phyloP scores from a whole-genome alignment of 2,329 filamentous ascomycete genomes.

The Xylaria sp. region DNA sequence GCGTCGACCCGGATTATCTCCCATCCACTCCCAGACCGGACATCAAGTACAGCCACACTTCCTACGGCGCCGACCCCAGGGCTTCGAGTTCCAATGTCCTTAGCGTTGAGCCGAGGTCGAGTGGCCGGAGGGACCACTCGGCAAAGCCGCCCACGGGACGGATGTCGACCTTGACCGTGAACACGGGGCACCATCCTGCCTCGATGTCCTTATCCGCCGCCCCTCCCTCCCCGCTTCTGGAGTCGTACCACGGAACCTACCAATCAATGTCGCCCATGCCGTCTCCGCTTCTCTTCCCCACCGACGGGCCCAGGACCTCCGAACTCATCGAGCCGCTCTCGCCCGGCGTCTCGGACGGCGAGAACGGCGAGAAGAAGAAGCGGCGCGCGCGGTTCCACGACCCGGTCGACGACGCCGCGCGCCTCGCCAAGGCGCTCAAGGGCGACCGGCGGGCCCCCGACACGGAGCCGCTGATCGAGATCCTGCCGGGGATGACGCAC shows the following conservation, averaged over 20 bases:
- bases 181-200: conserved; percentile 46
- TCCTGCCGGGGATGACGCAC: conserved; percentile 81
- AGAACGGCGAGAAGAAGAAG: conserved; percentile 47
- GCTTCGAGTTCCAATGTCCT: conserved; percentile 44
- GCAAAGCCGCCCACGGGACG: conserved; percentile 52
- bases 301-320: conserved; percentile 49
- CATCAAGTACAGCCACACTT: conserved; percentile 35
- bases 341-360: conserved; percentile 54
- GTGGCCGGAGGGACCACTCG: conserved; percentile 44
- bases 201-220: conserved; percentile 56
- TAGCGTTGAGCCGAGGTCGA: conserved; percentile 43
- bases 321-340: conserved; percentile 54
- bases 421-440: conserved; percentile 75
- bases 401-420: conserved; percentile 74
- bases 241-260: conserved; percentile 92
- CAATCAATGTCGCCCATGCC: conserved; percentile 96
- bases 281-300: conserved; percentile 68
- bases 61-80: conserved; percentile 43
- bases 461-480: conserved; percentile 73
- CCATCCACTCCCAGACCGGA: conserved; percentile 19
- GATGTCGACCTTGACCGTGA: conserved; percentile 58
- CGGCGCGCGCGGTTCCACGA: conserved; percentile 79
- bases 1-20: conserved; percentile 29
- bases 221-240: conserved; percentile 81
- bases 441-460: conserved; percentile 66